Evolutionary conservation across 805 yeast species (phyloP).

Genomic region (Zygotorulaspora danielsina): DNA sequence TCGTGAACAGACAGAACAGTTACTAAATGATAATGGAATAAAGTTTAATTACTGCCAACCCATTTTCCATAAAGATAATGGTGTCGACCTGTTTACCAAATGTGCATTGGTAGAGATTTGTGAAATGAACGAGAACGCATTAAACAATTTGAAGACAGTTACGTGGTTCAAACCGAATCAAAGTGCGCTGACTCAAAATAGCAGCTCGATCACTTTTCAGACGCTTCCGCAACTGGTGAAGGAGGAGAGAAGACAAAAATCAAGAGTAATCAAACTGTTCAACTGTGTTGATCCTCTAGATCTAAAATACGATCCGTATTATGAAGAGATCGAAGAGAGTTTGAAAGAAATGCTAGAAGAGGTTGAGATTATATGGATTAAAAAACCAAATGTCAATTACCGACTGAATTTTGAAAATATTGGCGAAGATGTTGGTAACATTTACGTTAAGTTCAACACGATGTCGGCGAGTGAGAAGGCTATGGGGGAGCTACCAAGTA

Average conservation of each 20-base stretch:
- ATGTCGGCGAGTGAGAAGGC: slow-evolving; percentile 53
- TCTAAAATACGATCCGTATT: slow-evolving; percentile 46
- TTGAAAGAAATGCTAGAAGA: slow-evolving; percentile 38
- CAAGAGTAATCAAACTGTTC: slow-evolving; percentile 57
- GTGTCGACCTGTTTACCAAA: slow-evolving; percentile 22
- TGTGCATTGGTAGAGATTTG: slow-evolving; percentile 25
- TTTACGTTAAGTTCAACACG: slow-evolving; percentile 60
- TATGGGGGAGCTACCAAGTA: slow-evolving; percentile 55
- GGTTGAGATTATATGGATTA: slow-evolving; percentile 53
- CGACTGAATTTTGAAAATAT: slow-evolving; percentile 43
- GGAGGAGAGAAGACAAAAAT: slow-evolving; percentile 16
- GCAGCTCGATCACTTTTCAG: slow-evolving; percentile 31
- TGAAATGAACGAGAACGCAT: slow-evolving; percentile 3
- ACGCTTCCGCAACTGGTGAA: slow-evolving; percentile 39
- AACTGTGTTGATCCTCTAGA: slow-evolving; percentile 67
- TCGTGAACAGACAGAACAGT: slow-evolving; percentile 10
- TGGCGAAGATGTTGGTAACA: slow-evolving; percentile 63
- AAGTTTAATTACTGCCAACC: slow-evolving; percentile 11
- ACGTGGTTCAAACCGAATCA: slow-evolving; percentile 26
- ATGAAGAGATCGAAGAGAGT: slow-evolving; percentile 48
- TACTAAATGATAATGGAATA: slow-evolving; percentile 11
- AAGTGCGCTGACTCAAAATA: slow-evolving; percentile 18
- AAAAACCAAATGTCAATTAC: slow-evolving; percentile 47
- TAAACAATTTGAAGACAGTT: slow-evolving; percentile 4
- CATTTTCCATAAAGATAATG: slow-evolving; percentile 6